These are phyloP conservation scores for Cochliopodium minus DNA, from an alignment of 208 protist genomes.

Conservation along the genomic window DNA sequence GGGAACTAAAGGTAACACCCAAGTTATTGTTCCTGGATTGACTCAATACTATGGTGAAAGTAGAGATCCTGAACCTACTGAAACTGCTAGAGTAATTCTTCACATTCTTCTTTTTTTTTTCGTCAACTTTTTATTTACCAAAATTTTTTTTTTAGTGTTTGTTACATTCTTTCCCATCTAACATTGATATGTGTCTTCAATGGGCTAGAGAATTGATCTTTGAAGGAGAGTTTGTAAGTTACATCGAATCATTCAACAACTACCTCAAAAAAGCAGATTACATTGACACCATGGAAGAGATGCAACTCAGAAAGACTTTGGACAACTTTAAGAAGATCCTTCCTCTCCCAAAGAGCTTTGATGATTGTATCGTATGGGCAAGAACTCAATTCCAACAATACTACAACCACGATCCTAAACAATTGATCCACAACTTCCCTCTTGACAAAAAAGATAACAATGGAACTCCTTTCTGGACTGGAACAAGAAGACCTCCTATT, in stretches of 20 bases:
- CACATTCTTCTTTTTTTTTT: no score
- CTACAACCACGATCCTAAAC: constrained; percentile 25
- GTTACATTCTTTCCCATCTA: constrained; percentile 41
- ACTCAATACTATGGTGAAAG: constrained; percentile 32
- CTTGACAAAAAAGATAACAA: constrained; percentile 16
- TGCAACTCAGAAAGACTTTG: constrained; percentile 9
- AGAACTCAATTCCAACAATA: constrained; percentile 49
- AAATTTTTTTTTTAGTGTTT: constrained; percentile 36
- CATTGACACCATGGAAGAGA: constrained; percentile 17
- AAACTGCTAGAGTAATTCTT: no score
- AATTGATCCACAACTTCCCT: constrained; percentile 32
- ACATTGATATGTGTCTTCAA: constrained; percentile 27
- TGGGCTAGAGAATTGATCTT: constrained; percentile 45
- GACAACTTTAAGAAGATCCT: neutral
- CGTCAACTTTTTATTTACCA: no score
- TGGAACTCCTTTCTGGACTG: constrained; percentile 40
- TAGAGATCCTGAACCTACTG: constrained; percentile 15
- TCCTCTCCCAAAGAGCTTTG: constrained; percentile 29
- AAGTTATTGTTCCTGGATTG: constrained; percentile 34
- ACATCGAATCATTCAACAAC: constrained; percentile 35
- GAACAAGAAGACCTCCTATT: constrained; percentile 28
- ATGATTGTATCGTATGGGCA: constrained; percentile 62
- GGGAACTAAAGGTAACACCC: constrained; percentile 38
- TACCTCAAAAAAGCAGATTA: constrained; percentile 18
- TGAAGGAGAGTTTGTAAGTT: no score